Base-by-base conservation (phyloP, 2,329 filamentous ascomycete species). In the Fusarium praegraminearum region DNA sequence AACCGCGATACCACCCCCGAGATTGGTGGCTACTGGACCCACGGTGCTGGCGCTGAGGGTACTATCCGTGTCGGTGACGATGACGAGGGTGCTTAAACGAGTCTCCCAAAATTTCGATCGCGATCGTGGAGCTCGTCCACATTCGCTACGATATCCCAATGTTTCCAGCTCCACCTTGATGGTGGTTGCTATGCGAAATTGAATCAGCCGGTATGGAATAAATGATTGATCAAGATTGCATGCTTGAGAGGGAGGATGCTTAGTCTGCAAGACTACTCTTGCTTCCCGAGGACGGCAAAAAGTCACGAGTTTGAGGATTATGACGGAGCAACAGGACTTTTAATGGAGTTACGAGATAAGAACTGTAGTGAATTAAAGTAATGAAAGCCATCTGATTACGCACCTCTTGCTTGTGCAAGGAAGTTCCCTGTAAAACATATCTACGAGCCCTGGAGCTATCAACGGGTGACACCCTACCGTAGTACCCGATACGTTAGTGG, bases 31-130 rank as follows among this genome's bases (percentile, higher is more conserved):
- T 82, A 77, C 59, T 82, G 80, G 80, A 73, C 80, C 4, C 70
- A 80, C 18, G 80, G 80, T 6, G 70, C 78, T 3, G 69, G 74
- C 9, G 67, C 76, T 8, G 80, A 82, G 64, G 80, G 80, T 3
- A 72, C 76, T 7, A 82, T 82, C 44, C 24, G 75, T 73, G 71
- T 86, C 78, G 36, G 82, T 78, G 47, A 82, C 74, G 52, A 85
- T 43, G 74, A 82, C 10, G 70, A 76, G 26, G 74, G 73, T 32
- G 73, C 73, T 45, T 75, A 70, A 65, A 45, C 20, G 33, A n/a
- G 10, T 6, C 12, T 1, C 18, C 4, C 0, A 43, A 24, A 30
- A 15, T n/a, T 7, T 7, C 28, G 53, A 40, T 33, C 15, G 7
- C 5, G 40, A 40, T 22, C n/a, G 24, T 18, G 47, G 28, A 24